Evolutionary conservation across 768 basidiomycete genomes (phyloP).

Genomic region (Russula lepida): DNA sequence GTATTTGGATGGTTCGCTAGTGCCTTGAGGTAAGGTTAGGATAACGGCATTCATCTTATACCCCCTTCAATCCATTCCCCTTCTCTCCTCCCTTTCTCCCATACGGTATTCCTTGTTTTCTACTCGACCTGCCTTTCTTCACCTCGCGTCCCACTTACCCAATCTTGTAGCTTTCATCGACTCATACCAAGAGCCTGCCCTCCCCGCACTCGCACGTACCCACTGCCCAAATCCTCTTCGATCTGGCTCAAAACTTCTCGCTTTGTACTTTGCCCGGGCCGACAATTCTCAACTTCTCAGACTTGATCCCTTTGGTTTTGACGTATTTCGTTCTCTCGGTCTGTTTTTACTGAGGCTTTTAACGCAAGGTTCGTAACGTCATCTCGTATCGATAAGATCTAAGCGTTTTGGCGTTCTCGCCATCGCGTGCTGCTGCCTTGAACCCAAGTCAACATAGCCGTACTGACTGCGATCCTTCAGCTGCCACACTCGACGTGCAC

Average conservation of each 20-base stretch:
- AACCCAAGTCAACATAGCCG: background rate
- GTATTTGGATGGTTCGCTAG: slow-evolving; percentile 14
- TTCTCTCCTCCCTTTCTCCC: background rate
- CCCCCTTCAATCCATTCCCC: background rate
- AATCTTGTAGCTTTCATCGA: background rate
- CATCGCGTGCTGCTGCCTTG: background rate
- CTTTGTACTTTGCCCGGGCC: slow-evolving; percentile 5
- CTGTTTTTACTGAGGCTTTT: background rate
- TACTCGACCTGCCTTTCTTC: background rate
- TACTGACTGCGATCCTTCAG: too few species aligned
- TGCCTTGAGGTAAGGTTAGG: background rate
- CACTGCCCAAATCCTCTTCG: background rate
- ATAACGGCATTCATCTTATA: slow-evolving; percentile 11
- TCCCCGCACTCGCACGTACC: background rate
- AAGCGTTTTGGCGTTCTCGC: background rate
- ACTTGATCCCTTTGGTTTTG: background rate
- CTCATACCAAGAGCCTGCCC: background rate
- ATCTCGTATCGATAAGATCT: slow-evolving; percentile 1
- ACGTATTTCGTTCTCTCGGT: background rate
- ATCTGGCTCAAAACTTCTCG: background rate
- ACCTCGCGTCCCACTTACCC: background rate
- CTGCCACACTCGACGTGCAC: background rate
- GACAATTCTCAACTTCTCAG: background rate
- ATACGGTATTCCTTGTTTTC: background rate
- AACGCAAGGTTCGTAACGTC: slow-evolving; percentile 1